Evolutionary conservation across 768 basidiomycete genomes (phyloP).

Genomic region (Rhizopogon vesiculosus): DNA sequence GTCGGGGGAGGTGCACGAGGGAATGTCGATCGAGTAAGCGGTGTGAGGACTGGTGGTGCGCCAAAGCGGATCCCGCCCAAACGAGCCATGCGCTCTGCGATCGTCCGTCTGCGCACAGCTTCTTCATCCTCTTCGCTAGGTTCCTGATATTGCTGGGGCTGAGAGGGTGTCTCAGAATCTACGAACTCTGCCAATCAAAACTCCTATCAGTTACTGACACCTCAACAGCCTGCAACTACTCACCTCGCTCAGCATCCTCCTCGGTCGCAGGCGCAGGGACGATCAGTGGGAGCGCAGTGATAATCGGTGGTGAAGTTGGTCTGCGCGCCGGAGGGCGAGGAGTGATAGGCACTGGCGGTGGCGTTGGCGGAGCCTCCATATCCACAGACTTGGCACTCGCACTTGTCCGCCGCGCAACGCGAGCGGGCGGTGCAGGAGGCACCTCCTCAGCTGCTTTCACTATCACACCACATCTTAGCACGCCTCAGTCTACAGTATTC

Average conservation of each 20-base stretch:
- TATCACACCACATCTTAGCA: slow-evolving; percentile 5
- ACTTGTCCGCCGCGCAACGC: slow-evolving; percentile 18
- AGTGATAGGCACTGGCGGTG: slow-evolving; percentile 15
- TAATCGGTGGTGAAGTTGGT: slow-evolving; percentile 19
- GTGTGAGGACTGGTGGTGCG: slow-evolving; percentile 45
- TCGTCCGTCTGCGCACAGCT: slow-evolving; percentile 57
- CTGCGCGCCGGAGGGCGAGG: slow-evolving; percentile 10
- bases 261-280: slow-evolving; percentile 1
- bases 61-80: slow-evolving; percentile 85
- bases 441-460: slow-evolving; percentile 9
- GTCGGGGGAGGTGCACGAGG: slow-evolving; percentile 34
- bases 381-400: slow-evolving; percentile 6
- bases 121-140: slow-evolving; percentile 34
- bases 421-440: slow-evolving; percentile 10
- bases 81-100: slow-evolving; percentile 94
- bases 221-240: background rate
- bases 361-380: slow-evolving; percentile 9
- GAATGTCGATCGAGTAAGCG: slow-evolving; percentile 32
- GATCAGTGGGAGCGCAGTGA: slow-evolving; percentile 12
- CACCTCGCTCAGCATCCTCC: background rate
- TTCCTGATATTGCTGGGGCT: slow-evolving; percentile 3
- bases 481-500: background rate
- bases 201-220: background rate
- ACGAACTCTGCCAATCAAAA: background rate
- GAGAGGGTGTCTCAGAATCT: background rate